Base-by-base conservation (phyloP, 164 flowering plant genomes). In the Berberis vulgaris region DNA sequence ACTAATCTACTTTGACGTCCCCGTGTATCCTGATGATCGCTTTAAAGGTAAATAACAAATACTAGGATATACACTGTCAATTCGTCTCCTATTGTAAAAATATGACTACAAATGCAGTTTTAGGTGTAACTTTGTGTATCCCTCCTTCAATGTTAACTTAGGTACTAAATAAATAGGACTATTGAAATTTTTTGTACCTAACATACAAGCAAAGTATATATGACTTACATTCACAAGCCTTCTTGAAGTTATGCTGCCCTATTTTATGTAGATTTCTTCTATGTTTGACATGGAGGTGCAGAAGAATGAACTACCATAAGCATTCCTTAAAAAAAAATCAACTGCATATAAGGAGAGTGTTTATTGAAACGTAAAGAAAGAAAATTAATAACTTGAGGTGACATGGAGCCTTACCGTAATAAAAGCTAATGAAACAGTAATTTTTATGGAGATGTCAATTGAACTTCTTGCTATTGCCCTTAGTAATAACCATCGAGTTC, bases 1-100 rank as follows among this genome's bases (percentile, higher is more conserved):
- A 59, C 78, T 94, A 72, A 74, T 91, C 64, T 94, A 91, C 71
- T 89, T 89, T 82, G 99, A 94, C 74, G 97, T 89, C 54, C 97
- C 99, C 73, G 97, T 94, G 44, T 91, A 85, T 78, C 80, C 96
- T 42, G 97, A 91, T 78, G 97, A 94, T 70, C 91, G 97, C 42
- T 89, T 94, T 68, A 89, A 91, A 83, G 99, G 99, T 94, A 77
- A 65, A 45, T n/a, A 56, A 6, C 52, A 45, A 53, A 54, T 39
- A 26, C 49, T 54, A 47, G n/a, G 44, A 26, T 63, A 40, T 70
- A 7, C 12, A 53, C 54, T 46, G 26, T 46, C 43, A 3, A 26
- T 9, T n/a, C 5, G 42, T 52, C 11, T 60, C 64, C 64, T 7
- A 3, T 65, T 62, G 54, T 55, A 45, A 38, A 43, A 40, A 1